Evolutionary conservation across 2,329 filamentous ascomycete genomes (phyloP).

Genomic region (Corinectria fuckeliana): DNA sequence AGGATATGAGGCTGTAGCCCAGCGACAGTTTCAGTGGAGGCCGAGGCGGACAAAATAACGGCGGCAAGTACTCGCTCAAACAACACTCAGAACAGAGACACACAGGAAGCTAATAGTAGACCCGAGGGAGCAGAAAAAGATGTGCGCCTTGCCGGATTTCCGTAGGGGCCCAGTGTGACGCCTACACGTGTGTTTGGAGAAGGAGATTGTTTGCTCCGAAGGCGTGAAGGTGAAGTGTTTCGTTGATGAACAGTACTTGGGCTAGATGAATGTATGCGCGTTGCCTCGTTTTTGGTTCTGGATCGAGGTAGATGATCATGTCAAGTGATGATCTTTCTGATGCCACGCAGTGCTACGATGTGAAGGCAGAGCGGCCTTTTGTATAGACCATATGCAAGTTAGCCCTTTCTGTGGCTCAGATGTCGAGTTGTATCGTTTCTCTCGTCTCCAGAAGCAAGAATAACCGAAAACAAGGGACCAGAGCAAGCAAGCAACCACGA

Average conservation of each 20-base stretch:
- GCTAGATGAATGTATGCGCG: neutral
- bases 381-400: neutral
- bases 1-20: slow-evolving; percentile 4
- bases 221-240: neutral
- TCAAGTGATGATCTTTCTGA: slow-evolving; percentile 2
- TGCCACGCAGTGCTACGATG: neutral
- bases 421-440: neutral
- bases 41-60: slow-evolving; percentile 13
- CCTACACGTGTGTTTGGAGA: slow-evolving; percentile 10
- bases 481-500: neutral
- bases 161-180: slow-evolving; percentile 10
- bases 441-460: no score
- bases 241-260: neutral
- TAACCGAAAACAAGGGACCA: no score
- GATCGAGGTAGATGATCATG: slow-evolving; percentile 4
- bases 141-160: neutral
- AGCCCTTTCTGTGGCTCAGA: no score
- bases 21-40: neutral
- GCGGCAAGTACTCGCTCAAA: neutral
- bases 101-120: neutral
- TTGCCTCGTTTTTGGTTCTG: slow-evolving; percentile 11
- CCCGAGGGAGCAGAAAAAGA: neutral
- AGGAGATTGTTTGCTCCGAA: neutral
- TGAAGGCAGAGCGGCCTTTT: neutral
- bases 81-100: neutral